These are phyloP conservation scores for Fraxinus excelsior DNA, from an alignment of 257 asterid species.

Conservation along the genomic window DNA sequence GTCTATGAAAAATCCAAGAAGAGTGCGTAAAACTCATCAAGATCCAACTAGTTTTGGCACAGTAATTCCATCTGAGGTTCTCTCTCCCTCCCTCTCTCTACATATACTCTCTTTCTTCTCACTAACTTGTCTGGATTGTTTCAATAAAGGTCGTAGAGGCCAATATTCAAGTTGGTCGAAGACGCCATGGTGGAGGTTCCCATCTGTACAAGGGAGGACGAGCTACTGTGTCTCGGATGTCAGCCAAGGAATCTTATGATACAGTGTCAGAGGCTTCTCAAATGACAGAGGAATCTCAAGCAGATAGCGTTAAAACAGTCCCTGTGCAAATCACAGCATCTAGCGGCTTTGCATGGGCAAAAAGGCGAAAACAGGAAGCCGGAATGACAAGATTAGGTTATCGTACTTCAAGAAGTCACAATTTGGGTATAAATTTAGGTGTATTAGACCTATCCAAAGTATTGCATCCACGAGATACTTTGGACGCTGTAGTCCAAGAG, in stretches of 20 bases:
- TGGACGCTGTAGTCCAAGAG: conserved; percentile 43
- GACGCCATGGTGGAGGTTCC: conserved; percentile 29
- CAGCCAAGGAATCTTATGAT: conserved; percentile 53
- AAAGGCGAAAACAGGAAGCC: conserved; percentile 50
- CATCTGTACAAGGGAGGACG: conserved; percentile 43
- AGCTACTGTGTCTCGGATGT: conserved; percentile 42
- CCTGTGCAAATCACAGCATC: conserved; percentile 58
- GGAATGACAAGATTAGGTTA: conserved; percentile 44
- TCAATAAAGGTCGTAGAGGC: conserved; percentile 49
- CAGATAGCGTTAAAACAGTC: conserved; percentile 51
- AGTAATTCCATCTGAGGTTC: conserved; percentile 61
- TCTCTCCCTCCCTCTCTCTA: conserved; percentile 21
- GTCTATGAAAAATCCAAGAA: conserved; percentile 56
- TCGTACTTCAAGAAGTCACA: conserved; percentile 41
- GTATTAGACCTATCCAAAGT: conserved; percentile 31
- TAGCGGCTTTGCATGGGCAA: conserved; percentile 52
- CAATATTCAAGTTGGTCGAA: conserved; percentile 38
- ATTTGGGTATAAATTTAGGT: conserved; percentile 19
- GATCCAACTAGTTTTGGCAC: conserved; percentile 57
- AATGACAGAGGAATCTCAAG: conserved; percentile 53
- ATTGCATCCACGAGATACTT: conserved; percentile 19
- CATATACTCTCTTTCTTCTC: not conserved
- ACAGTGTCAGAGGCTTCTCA: conserved; percentile 74
- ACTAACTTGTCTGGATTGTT: not conserved
- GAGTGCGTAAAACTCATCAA: conserved; percentile 51